Conservation (phyloP, 345 rosid species). For the Camelina sativa region DNA sequence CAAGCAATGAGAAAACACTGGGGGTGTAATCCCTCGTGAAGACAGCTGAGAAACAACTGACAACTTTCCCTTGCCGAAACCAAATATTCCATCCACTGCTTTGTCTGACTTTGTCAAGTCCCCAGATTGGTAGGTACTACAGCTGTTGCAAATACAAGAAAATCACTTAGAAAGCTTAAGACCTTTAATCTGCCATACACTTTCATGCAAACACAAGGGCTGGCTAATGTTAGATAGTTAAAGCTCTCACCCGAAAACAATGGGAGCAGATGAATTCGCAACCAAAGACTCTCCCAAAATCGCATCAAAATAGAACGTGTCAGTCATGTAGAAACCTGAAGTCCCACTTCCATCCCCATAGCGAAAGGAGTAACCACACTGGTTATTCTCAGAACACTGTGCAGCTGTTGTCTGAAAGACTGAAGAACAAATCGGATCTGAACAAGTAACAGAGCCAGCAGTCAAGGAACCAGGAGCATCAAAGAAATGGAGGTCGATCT, state of each 20-base stretch:
- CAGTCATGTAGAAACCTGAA: slow-evolving; percentile 80
- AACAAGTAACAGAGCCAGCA: slow-evolving; percentile 63
- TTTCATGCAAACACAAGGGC: slow-evolving; percentile 14
- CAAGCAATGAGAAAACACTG: slow-evolving; percentile 92
- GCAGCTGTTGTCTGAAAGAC: slow-evolving; percentile 65
- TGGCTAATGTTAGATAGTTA: background rate
- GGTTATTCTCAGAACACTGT: slow-evolving; percentile 71
- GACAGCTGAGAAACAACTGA: slow-evolving; percentile 93
- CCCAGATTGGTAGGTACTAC: slow-evolving; percentile 89
- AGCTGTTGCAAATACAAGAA: slow-evolving; percentile 53
- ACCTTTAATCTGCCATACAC: background rate
- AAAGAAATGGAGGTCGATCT: slow-evolving; percentile 82
- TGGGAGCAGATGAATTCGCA: slow-evolving; percentile 81
- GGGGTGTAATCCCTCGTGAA: slow-evolving; percentile 78
- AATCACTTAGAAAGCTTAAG: background rate
- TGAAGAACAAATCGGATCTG: slow-evolving; percentile 57
- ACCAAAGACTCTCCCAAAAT: slow-evolving; percentile 65
- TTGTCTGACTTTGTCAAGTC: slow-evolving; percentile 84
- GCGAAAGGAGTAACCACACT: slow-evolving; percentile 80
- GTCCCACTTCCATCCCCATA: slow-evolving; percentile 99
- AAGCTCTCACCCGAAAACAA: slow-evolving; percentile 80
- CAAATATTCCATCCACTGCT: slow-evolving; percentile 98
- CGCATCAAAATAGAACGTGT: slow-evolving; percentile 70
- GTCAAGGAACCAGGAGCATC: slow-evolving; percentile 74
- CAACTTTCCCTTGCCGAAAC: slow-evolving; percentile 86